Conservation (phyloP, 306 rosid genomes). For the Prosopis cineraria region DNA sequence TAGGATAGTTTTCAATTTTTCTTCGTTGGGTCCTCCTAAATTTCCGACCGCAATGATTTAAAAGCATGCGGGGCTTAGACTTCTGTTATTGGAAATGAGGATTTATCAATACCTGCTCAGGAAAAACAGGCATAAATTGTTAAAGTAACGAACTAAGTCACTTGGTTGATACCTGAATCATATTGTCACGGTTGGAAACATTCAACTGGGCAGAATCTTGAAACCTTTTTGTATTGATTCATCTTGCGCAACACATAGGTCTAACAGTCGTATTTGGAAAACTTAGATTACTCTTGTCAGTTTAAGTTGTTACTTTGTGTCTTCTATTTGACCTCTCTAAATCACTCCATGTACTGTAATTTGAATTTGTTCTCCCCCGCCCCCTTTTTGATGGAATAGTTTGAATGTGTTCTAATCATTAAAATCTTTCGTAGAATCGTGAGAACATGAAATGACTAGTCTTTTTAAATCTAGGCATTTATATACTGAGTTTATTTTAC, state of each 20-base stretch:
- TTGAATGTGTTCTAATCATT: not conserved
- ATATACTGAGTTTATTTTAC: not conserved
- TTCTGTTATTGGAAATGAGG: not conserved
- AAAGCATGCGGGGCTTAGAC: not conserved
- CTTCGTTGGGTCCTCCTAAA: not conserved
- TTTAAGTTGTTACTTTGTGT: not conserved
- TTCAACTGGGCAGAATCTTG: not conserved
- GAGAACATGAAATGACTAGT: not conserved
- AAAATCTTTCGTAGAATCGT: not conserved
- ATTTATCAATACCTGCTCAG: not conserved
- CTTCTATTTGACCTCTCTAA: not conserved
- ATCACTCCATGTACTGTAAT: not conserved
- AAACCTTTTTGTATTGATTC: not conserved
- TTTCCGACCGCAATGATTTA: not conserved
- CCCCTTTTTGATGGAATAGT: too few relatives aligned
- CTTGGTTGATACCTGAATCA: not conserved
- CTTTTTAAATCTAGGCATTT: not conserved
- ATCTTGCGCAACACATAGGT: not conserved
- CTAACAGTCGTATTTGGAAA: slow-evolving; percentile 4
- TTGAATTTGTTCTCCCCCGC: not conserved
- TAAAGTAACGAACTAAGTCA: not conserved
- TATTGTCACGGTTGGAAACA: not conserved
- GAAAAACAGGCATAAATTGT: not conserved
- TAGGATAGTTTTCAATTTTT: not conserved
- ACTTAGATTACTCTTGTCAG: not conserved